Conservation (phyloP, 257 asterid species). For the Primulina tabacum region DNA sequence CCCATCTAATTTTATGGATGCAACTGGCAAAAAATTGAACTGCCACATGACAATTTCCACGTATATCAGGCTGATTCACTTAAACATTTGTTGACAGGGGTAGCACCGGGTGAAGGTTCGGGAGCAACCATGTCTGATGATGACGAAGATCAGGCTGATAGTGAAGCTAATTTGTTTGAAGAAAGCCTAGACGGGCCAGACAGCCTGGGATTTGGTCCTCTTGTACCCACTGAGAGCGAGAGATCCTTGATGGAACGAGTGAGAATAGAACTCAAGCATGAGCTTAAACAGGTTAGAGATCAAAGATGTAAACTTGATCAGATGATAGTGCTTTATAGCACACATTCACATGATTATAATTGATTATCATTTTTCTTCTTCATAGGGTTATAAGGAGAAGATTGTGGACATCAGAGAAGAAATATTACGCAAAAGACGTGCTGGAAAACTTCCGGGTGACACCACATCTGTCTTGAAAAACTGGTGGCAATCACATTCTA, state of each 20-base stretch:
- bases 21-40: background rate
- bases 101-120: constrained; percentile 93
- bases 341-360: background rate
- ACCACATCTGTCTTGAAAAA: constrained; percentile 72
- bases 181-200: constrained; percentile 80
- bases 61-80: constrained; percentile 1
- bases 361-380: background rate
- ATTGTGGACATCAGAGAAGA: constrained; percentile 72
- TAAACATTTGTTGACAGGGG: constrained; percentile 49
- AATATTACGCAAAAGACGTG: constrained; percentile 67
- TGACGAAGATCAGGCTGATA: constrained; percentile 87
- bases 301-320: background rate
- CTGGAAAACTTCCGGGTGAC: constrained; percentile 76
- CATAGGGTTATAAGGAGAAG: constrained; percentile 69
- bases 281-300: constrained; percentile 83
- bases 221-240: constrained; percentile 85
- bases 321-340: background rate
- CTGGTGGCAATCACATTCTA: constrained; percentile 80
- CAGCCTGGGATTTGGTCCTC: constrained; percentile 94
- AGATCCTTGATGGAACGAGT: constrained; percentile 99
- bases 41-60: background rate
- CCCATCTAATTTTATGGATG: background rate
- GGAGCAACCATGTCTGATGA: constrained; percentile 99
- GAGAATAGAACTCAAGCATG: constrained; percentile 88
- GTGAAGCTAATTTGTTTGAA: constrained; percentile 80